phyloP scores from a whole-genome alignment of 805 yeast genomes.

The Cyberlindnera veronae region DNA sequence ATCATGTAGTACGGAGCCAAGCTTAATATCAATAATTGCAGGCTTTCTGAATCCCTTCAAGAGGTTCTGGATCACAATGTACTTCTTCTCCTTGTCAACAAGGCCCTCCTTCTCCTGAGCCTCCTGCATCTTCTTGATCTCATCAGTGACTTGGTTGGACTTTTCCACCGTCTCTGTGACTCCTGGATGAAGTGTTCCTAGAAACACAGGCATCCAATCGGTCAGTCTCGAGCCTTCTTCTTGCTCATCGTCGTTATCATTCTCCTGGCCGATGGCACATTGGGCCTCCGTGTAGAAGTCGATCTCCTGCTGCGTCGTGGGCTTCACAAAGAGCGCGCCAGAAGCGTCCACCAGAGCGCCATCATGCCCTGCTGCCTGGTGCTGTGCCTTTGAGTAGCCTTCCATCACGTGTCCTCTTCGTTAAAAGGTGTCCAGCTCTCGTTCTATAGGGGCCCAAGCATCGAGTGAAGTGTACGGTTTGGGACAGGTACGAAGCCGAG shows the following conservation, averaged over 20 bases:
- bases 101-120: neutral
- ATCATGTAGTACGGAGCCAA: conserved; percentile 74
- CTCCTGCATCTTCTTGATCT: conserved; percentile 12
- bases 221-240: conserved; percentile 33
- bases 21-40: conserved; percentile 75
- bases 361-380: conserved; percentile 91
- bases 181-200: conserved; percentile 57
- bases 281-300: conserved; percentile 59
- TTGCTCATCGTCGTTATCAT: conserved; percentile 25
- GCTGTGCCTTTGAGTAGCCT: conserved; percentile 27
- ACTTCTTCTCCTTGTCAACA: conserved; percentile 28
- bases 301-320: conserved; percentile 59
- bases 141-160: conserved; percentile 24
- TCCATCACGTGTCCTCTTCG: neutral
- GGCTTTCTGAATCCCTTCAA: conserved; percentile 62
- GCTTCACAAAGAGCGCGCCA: conserved; percentile 73
- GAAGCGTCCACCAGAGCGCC: conserved; percentile 64
- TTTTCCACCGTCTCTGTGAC: conserved; percentile 29
- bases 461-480: too few relatives aligned
- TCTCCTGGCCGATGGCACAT: conserved; percentile 10
- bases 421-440: too few relatives aligned
- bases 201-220: conserved; percentile 61
- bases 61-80: conserved; percentile 69
- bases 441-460: too few relatives aligned
- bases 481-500: too few relatives aligned